A percentile compares a stretch with the other conserved stretches of the same genome.
Conservation (phyloP, 441 rosid genomes). For the Adansonia rubrostipa region DNA sequence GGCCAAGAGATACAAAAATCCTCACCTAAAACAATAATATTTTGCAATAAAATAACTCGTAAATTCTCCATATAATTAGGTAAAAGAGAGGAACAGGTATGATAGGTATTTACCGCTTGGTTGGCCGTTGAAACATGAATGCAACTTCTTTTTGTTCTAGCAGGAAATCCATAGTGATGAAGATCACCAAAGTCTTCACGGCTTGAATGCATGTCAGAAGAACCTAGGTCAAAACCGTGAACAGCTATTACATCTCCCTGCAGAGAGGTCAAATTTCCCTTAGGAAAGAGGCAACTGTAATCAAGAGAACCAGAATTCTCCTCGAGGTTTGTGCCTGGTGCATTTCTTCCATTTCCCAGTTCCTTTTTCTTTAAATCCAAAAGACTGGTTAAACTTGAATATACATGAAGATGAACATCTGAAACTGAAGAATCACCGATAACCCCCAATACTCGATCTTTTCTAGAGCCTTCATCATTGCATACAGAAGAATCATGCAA, state of each 20-base stretch:
- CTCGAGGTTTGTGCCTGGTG: constrained; percentile 30
- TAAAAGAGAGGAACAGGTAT: constrained; percentile 5
- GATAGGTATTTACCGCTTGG: constrained; percentile 54
- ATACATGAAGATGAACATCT: constrained; percentile 61
- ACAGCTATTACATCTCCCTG: constrained; percentile 61
- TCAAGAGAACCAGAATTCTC: constrained; percentile 32
- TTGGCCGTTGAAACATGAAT: constrained; percentile 57
- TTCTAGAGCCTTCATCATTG: constrained; percentile 31
- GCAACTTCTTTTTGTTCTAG: constrained; percentile 40
- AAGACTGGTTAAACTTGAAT: constrained; percentile 42
- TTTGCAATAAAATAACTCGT: constrained; percentile 27
- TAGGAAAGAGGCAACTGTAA: constrained; percentile 56
- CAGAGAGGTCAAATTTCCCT: constrained; percentile 61
- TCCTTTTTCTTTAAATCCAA: constrained; percentile 48
- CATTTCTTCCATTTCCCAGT: constrained; percentile 38
- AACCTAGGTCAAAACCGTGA: constrained; percentile 44
- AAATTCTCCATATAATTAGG: constrained; percentile 24
- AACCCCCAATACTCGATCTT: constrained; percentile 31
- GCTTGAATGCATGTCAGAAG: constrained; percentile 29
- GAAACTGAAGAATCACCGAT: constrained; percentile 37
- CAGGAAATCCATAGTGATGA: constrained; percentile 34
- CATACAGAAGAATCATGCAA: constrained; percentile 30
- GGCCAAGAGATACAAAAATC: constrained; percentile 59
- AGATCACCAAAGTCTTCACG: constrained; percentile 37
- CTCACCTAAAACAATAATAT: constrained; percentile 54